Evolutionary conservation across 2,329 filamentous ascomycete genomes (phyloP), one percentile per base, ranked within the genome.

Genomic region (Cladosporium halotolerans): DNA sequence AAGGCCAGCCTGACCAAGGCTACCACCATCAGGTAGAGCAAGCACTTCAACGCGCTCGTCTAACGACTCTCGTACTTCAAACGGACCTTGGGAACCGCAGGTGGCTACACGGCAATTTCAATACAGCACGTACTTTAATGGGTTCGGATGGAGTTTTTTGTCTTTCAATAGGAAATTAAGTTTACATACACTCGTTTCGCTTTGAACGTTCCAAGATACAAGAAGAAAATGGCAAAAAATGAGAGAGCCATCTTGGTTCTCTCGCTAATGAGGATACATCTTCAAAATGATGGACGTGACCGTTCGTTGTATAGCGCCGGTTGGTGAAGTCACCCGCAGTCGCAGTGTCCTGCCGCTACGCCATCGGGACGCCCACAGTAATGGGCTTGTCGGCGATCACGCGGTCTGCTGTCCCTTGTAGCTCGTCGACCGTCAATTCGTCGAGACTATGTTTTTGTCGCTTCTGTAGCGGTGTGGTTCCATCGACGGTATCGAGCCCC

Each of bases 1-100:
- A 89, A 77, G 68, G 70, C 87, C 53, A 84, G 88, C 66, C 86
- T 92, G 79, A 84, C 84, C 69, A 96, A 96, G 84, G 89, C 92
- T 72, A 95, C 96, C 87, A 96, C 91, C 23, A 70, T 70, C 53
- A 58, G 64, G 43, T 68, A 64, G 49, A 56, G 33, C 42, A 9
- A 34, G 11, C 31, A n/a, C 1, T 19, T 44, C 42, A 11, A 9
- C n/a, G 42, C 42, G 18, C 33, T 14, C 32, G 40, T 10, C 14
- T 28, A 36, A 44, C 13, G 16, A 31, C 42, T 51, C 41, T 51
- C 48, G 48, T 51, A 51, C 39, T 9, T 50, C 23, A n/a, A 36
- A 11, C 42, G 48, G 18, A n/a, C 13, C 32, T 16, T 16, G 48
- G 40, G 18, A 36, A 9, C 4, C 11, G 13, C 16, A n/a, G 8